A percentile compares a stretch with the other conserved stretches of the same genome.
Conservation (phyloP, 2,329 filamentous ascomycete species). For the Dendryphion nanum region DNA sequence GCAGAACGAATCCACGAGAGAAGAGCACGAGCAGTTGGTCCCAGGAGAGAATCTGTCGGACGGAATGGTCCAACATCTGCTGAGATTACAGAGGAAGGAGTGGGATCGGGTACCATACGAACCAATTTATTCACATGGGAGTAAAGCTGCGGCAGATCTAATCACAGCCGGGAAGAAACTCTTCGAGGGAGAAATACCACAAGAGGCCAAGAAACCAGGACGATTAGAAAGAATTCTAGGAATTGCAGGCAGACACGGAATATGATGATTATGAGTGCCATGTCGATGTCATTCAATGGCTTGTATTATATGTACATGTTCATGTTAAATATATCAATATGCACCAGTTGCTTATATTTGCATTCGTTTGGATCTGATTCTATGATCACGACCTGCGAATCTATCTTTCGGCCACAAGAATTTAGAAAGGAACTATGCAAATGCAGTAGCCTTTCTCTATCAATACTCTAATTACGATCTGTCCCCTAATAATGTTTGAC, state of each 20-base stretch:
- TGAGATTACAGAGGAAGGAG: constrained; percentile 33
- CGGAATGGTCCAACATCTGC: constrained; percentile 31
- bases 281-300: no score
- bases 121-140: constrained; percentile 35
- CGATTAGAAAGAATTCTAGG: constrained; percentile 28
- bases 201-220: constrained; percentile 25
- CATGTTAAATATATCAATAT: no score
- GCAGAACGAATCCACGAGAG: no score
- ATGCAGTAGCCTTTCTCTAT: no score
- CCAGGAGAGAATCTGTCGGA: constrained; percentile 21
- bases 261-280: constrained; percentile 19
- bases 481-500: no score
- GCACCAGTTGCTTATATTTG: no score
- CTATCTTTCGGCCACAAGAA: no score
- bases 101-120: constrained; percentile 36
- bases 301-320: constrained; percentile 8
- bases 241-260: constrained; percentile 35
- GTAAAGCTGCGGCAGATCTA: constrained; percentile 29
- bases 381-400: no score
- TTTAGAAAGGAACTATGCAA: no score
- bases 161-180: constrained; percentile 31
- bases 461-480: no score
- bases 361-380: no score
- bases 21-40: no score
- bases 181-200: constrained; percentile 30